These are phyloP conservation scores for Paspalum vaginatum DNA, from an alignment of 176 grass and related monocot species.

Conservation along the genomic window DNA sequence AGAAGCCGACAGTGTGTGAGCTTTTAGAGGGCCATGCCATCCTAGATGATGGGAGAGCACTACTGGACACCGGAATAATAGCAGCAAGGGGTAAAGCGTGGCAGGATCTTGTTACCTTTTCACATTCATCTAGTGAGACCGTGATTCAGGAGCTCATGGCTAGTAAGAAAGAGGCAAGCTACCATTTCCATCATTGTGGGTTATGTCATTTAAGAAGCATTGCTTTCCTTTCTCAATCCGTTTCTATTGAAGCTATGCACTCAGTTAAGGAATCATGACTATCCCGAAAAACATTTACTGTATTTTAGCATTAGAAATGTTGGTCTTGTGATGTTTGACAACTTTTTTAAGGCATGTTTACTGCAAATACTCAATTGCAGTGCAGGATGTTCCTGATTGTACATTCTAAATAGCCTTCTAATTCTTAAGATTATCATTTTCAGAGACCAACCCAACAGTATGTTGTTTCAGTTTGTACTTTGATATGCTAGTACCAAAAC, in stretches of 20 bases:
- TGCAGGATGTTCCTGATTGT: background rate
- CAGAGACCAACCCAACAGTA: background rate
- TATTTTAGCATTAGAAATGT: background rate
- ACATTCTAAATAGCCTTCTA: constrained; percentile 7
- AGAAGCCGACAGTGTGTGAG: constrained; percentile 75
- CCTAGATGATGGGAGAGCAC: constrained; percentile 69
- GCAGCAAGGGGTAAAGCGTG: constrained; percentile 81
- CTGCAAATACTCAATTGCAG: background rate
- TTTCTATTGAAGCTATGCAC: background rate
- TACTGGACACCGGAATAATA: constrained; percentile 96
- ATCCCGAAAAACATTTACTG: constrained; percentile 8
- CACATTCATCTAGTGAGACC: constrained; percentile 58
- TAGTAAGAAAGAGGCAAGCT: constrained; percentile 88
- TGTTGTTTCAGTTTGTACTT: constrained; percentile 4
- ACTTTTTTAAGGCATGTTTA: background rate
- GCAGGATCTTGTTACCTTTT: constrained; percentile 68
- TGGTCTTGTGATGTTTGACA: background rate
- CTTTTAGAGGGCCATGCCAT: constrained; percentile 68
- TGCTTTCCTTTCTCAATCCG: background rate
- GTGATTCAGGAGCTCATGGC: constrained; percentile 68
- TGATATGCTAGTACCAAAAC: constrained; percentile 5
- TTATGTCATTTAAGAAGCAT: constrained; percentile 30
- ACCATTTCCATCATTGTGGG: constrained; percentile 46
- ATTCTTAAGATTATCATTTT: background rate
- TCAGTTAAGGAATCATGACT: background rate